Percentiles rank a stretch among this genome's conserved stretches.
These are phyloP conservation scores for Penstemon barbatus DNA, from an alignment of 257 asterid genomes.

Conservation along the genomic window DNA sequence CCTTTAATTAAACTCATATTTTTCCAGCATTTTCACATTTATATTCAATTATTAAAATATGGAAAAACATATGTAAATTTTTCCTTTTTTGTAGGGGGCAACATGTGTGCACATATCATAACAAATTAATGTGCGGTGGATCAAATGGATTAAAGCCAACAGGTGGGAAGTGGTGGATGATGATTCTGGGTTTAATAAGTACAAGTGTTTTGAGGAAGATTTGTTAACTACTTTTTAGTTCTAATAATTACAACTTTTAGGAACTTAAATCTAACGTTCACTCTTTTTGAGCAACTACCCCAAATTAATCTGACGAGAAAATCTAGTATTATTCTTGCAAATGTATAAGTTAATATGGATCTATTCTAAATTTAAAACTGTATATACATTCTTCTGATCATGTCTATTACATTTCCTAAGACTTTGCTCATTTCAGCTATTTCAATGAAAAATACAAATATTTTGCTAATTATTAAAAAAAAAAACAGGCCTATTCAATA, in stretches of 20 bases:
- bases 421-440: too few species aligned
- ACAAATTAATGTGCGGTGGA: slow-evolving; percentile 54
- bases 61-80: background rate
- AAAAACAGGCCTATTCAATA: too few species aligned
- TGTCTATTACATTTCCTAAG: too few species aligned
- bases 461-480: too few species aligned
- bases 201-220: slow-evolving; percentile 32
- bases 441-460: too few species aligned
- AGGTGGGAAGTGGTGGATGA: slow-evolving; percentile 36
- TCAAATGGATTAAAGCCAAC: slow-evolving; percentile 33
- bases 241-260: background rate
- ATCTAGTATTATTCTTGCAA: background rate
- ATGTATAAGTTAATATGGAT: background rate
- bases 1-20: too few species aligned
- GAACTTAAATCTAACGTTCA: background rate
- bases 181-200: slow-evolving; percentile 35
- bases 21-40: too few species aligned
- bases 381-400: too few species aligned
- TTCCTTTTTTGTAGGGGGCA: slow-evolving; percentile 45
- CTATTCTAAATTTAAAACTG: background rate
- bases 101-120: slow-evolving; percentile 67
- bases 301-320: too few species aligned
- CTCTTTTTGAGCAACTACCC: too few species aligned
- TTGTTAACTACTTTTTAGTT: background rate
- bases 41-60: background rate